Evolutionary conservation across 179 eudicot genomes (phyloP).

Genomic region (Nepenthes alata): DNA sequence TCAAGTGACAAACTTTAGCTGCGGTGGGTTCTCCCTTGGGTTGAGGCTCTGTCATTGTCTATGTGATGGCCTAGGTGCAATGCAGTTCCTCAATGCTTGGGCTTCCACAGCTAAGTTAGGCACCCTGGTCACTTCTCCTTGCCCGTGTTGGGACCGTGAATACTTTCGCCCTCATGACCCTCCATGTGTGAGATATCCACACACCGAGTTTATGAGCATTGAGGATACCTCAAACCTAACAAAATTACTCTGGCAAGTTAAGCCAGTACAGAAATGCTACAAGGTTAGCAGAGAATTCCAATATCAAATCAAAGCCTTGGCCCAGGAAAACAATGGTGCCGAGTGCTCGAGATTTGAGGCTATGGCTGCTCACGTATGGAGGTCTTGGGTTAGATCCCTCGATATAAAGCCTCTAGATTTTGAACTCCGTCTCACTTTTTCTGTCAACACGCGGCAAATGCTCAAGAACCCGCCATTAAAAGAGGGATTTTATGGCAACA

Average conservation of each 20-base stretch:
- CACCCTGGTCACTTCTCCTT: constrained; percentile 31
- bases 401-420: constrained; percentile 57
- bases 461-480: constrained; percentile 35
- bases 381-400: constrained; percentile 81
- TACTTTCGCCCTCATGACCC: constrained; percentile 59
- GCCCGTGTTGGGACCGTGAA: constrained; percentile 81
- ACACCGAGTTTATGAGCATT: constrained; percentile 58
- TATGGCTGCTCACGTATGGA: constrained; percentile 92
- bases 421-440: constrained; percentile 64
- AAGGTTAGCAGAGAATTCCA: constrained; percentile 45
- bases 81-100: constrained; percentile 91
- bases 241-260: constrained; percentile 45
- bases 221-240: constrained; percentile 53
- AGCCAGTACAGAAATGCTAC: constrained; percentile 72
- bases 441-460: constrained; percentile 68
- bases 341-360: constrained; percentile 63
- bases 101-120: constrained; percentile 69
- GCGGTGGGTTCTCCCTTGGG: constrained; percentile 88
- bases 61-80: constrained; percentile 89
- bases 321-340: constrained; percentile 13
- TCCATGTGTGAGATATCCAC: constrained; percentile 46
- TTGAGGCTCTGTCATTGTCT: constrained; percentile 85
- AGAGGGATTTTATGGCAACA: constrained; percentile 91
- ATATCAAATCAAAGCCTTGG: constrained; percentile 39
- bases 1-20: constrained; percentile 58